Evolutionary conservation across 1,284 basidiomycete genomes (phyloP).

Genomic region (Sporisorium graminicola): DNA sequence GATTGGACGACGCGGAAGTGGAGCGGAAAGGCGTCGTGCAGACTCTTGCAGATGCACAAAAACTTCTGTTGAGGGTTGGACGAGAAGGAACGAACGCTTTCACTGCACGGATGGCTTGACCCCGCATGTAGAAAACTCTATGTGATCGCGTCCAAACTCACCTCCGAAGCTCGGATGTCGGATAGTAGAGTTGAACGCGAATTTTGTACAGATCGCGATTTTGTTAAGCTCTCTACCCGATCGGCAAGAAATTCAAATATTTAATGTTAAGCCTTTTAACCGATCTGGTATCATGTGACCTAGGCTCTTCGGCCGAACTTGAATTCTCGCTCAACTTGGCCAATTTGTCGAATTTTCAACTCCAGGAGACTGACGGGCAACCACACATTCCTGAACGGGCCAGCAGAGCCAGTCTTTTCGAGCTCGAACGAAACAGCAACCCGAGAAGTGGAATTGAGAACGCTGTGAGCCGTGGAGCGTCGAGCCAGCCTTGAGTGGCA

Average conservation of each 20-base stretch:
- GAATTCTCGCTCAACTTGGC: too few relatives aligned
- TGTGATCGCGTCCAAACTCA: conserved; percentile 4
- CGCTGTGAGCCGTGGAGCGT: too few relatives aligned
- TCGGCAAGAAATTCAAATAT: not conserved
- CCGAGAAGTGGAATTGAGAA: too few relatives aligned
- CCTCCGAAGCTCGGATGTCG: conserved; percentile 8
- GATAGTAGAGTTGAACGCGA: conserved; percentile 1
- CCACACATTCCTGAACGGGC: not conserved
- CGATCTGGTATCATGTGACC: not conserved
- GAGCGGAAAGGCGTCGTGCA: not conserved
- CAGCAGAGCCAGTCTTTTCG: conserved; percentile 13
- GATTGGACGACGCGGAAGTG: not conserved
- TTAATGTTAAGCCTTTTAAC: not conserved
- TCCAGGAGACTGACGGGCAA: conserved; percentile 12
- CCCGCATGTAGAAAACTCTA: not conserved
- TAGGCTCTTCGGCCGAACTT: conserved; percentile 26
- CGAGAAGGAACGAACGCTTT: not conserved
- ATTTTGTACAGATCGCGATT: not conserved
- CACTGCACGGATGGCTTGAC: conserved; percentile 17
- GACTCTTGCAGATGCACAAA: not conserved
- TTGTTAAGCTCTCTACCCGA: not conserved
- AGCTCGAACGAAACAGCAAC: too few relatives aligned
- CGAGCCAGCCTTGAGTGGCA: not conserved
- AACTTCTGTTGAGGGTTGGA: not conserved
- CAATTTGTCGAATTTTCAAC: not conserved